These are phyloP conservation scores for Neonothopanus nambi DNA, from an alignment of 1,284 basidiomycete genomes.

Conservation along the genomic window DNA sequence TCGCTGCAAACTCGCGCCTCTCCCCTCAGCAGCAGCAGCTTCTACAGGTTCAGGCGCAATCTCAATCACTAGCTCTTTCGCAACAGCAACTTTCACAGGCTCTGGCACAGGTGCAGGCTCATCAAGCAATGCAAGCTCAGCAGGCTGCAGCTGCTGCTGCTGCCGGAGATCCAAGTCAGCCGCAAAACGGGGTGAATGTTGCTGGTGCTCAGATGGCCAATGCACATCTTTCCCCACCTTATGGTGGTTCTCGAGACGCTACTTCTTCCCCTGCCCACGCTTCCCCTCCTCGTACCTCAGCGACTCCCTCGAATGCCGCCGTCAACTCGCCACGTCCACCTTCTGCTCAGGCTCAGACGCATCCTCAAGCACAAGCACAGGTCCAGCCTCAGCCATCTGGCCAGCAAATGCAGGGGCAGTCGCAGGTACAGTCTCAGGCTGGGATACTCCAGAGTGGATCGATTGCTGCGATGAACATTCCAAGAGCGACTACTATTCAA, in stretches of 20 bases:
- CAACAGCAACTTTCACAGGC: conserved; percentile 18
- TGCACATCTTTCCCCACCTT: conserved; percentile 43
- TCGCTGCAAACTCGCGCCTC: conserved; percentile 25
- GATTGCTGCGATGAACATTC: conserved; percentile 12
- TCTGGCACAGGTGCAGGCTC: conserved; percentile 26
- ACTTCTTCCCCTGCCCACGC: conserved; percentile 47
- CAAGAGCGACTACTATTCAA: conserved; percentile 13
- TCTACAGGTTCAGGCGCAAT: conserved; percentile 16
- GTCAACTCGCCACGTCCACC: conserved; percentile 47
- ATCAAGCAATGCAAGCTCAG: conserved; percentile 25
- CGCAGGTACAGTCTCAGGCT: neutral
- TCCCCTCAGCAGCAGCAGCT: conserved; percentile 26
- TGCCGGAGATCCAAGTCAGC: conserved; percentile 20
- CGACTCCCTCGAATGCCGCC: conserved; percentile 37
- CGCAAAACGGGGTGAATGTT: conserved; percentile 26
- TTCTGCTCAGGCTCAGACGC: conserved; percentile 39
- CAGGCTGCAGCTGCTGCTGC: conserved; percentile 33
- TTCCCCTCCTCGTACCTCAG: conserved; percentile 46
- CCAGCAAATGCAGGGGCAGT: conserved; percentile 4
- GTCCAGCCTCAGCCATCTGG: neutral
- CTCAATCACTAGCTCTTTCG: conserved; percentile 2
- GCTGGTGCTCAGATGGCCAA: conserved; percentile 21
- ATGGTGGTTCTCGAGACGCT: conserved; percentile 40
- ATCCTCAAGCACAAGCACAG: conserved; percentile 9
- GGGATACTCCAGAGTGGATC: conserved; percentile 11